Base-by-base conservation (phyloP, 73 alveolate species). In the Halteria grandinella region DNA sequence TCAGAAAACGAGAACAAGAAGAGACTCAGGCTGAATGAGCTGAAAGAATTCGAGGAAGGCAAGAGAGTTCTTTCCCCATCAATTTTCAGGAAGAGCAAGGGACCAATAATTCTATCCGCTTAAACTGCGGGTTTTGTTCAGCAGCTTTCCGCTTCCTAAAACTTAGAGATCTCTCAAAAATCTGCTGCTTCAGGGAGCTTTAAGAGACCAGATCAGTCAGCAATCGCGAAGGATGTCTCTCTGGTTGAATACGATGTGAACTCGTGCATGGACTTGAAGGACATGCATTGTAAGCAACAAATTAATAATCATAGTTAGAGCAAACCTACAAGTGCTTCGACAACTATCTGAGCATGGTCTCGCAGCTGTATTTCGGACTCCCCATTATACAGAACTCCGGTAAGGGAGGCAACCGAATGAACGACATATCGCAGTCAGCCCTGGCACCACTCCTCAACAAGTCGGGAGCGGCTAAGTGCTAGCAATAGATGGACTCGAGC, bases 21-120 rank as follows among this genome's bases (percentile, higher is more conserved):
- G 48, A 29, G 84, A 27, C 43, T 25, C 33, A 24, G 73, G n/a
- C 43, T 62, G 25, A 27, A 24, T 11, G 84, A 49, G 43, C 55
- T 70, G 15, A 70, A 50, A 23, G 84, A 70, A 12, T 31, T 24
- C 28, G 84, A 50, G 27, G 52, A 53, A 12, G 84, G 69, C 29
- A 70, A 70, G 59, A 49, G 54, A 52, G 55, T 55, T 21, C 59
- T 70, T 29, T 70, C 84, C 12, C 84, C 84, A 31, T 51, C 84
- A 11, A 70, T 70, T 18, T 70, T 50, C 45, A 70, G 84, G 25
- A 70, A 51, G 63, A 12, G 53, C 21, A 70, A 44, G 36, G 71
- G 73, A 28, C 58, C 57, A 31, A 17, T 62, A 17, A 27, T 57
- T 10, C 36, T 57, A 27, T 31, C 74, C 15, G 74, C 28, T 34